These are phyloP conservation scores for Trifolium pratense DNA, from an alignment of 306 rosid species.

Conservation along the genomic window DNA sequence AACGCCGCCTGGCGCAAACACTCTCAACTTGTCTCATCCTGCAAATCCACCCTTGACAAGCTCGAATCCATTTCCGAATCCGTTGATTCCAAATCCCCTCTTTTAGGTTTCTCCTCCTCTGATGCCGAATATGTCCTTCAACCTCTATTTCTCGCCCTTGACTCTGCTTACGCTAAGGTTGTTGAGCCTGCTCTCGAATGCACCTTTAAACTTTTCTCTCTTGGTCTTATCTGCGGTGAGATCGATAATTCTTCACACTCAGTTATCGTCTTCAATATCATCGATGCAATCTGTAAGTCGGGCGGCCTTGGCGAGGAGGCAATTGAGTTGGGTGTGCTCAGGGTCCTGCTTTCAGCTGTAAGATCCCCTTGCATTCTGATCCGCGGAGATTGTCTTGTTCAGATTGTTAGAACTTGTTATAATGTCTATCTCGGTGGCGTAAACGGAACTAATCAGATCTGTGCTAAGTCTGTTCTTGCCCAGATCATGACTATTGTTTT, in stretches of 20 bases:
- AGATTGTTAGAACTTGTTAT: slow-evolving; percentile 86
- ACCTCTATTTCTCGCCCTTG: slow-evolving; percentile 82
- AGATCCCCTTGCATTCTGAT: slow-evolving; percentile 77
- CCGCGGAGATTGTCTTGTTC: slow-evolving; percentile 83
- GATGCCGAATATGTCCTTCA: slow-evolving; percentile 80
- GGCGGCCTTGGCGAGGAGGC: slow-evolving; percentile 86
- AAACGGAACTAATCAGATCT: slow-evolving; percentile 98
- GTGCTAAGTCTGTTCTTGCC: slow-evolving; percentile 95
- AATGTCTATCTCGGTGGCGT: slow-evolving; percentile 95
- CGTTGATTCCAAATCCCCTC: slow-evolving; percentile 61
- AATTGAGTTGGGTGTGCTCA: slow-evolving; percentile 79
- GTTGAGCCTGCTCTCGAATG: slow-evolving; percentile 97
- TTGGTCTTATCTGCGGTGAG: slow-evolving; percentile 79
- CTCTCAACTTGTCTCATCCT: slow-evolving; percentile 85
- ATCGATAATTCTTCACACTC: slow-evolving; percentile 51
- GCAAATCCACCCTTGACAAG: slow-evolving; percentile 89
- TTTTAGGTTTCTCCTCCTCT: slow-evolving; percentile 62
- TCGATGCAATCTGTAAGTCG: slow-evolving; percentile 79
- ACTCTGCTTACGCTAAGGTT: slow-evolving; percentile 79
- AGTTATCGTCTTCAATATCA: slow-evolving; percentile 51
- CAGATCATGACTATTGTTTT: slow-evolving; percentile 89
- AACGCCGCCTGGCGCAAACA: slow-evolving; percentile 99
- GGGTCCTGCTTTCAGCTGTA: slow-evolving; percentile 80
- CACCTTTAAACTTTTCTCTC: slow-evolving; percentile 84
- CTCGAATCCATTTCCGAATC: slow-evolving; percentile 81